phyloP scores from a whole-genome alignment of 2,329 filamentous ascomycete species.

The Cladosporium sp. region DNA sequence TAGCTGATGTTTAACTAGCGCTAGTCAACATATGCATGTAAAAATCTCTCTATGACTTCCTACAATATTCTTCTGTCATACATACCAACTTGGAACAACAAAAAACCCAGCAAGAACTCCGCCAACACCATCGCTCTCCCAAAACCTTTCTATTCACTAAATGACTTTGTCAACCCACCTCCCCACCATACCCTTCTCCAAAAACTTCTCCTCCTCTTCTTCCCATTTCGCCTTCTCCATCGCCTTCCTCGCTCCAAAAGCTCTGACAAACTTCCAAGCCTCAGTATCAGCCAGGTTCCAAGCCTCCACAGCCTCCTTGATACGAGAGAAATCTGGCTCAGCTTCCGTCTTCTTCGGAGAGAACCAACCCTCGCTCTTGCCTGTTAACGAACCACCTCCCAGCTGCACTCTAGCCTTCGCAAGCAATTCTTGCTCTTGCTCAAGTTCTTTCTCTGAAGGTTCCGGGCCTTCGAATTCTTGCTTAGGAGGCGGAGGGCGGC shows the following conservation, averaged over 20 bases:
- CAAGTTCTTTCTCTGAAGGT: conserved; percentile 50
- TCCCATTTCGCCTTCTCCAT: conserved; percentile 67
- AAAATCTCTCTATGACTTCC: too few relatives aligned
- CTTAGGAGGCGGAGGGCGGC: conserved; percentile 43
- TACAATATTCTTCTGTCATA: too few relatives aligned
- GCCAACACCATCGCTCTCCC: background rate
- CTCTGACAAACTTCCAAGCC: conserved; percentile 69
- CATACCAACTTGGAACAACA: too few relatives aligned
- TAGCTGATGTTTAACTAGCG: too few relatives aligned
- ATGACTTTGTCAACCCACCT: conserved; percentile 30
- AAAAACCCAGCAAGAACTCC: too few relatives aligned
- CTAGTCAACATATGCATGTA: too few relatives aligned
- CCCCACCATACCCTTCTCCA: conserved; percentile 47
- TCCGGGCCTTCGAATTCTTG: conserved; percentile 48
- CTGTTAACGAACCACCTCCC: conserved; percentile 4
- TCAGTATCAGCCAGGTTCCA: conserved; percentile 67
- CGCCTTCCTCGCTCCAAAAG: conserved; percentile 59
- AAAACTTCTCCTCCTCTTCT: conserved; percentile 62
- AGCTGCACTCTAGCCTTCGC: conserved; percentile 43
- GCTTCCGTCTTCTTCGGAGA: background rate
- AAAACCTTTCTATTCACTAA: background rate
- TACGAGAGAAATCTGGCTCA: conserved; percentile 20
- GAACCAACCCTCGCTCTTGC: background rate
- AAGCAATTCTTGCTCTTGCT: conserved; percentile 54
- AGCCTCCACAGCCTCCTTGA: conserved; percentile 43